Evolutionary conservation across 495 filamentous ascomycete genomes (phyloP), one percentile per base, ranked within the genome.

Genomic region (Neurospora discreta): DNA sequence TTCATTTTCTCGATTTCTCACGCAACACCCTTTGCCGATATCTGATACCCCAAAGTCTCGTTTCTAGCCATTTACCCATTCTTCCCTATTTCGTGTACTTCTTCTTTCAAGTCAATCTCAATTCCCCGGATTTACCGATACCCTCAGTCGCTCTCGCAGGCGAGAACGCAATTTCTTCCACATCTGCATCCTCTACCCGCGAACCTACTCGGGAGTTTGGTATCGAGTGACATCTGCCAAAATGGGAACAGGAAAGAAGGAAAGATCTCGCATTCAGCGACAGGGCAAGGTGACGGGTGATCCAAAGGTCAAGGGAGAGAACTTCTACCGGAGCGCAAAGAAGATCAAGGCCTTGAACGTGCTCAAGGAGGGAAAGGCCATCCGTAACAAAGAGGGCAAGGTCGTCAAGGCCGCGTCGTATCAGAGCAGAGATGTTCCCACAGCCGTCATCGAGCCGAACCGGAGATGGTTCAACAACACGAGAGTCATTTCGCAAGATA

Each of bases 161-260:
- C 52, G 52, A 60, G 52, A 60, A 15, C 52, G 23, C 30, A 58
- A 33, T 16, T 16, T 39, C 69, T 42, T 41, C 23, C 11, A 33
- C 70, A 44, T 38, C 69, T 46, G 26, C 26, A 43, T 38, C 38
- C 23, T 38, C 71, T 72, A 9, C 36, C 70, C 38, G 42, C 71
- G 10, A 68, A 33, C 60, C 16, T 71, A 60, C n/a, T 33, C 39
- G 33, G 33, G 20, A 38, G 16, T 13, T 69, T 73, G 74, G 73
- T 71, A 43, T 44, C 39, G 44, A 70, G 69, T 71, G 68, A 42
- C 38, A 75, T 69, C 69, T 69, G 74, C 74, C 75, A 79, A 69
- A 71, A 98, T 99, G 95, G 96, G 96, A 83, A 94, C 43, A 79
- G 78, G 89, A 75, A 99, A 98, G 88, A 98, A 98, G 84, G 95